A percentile compares a stretch with the other conserved stretches of the same genome.
Evolutionary conservation across 225 moss, liverwort and hornwort species (phyloP).

Genomic region (Neckera pumila): DNA sequence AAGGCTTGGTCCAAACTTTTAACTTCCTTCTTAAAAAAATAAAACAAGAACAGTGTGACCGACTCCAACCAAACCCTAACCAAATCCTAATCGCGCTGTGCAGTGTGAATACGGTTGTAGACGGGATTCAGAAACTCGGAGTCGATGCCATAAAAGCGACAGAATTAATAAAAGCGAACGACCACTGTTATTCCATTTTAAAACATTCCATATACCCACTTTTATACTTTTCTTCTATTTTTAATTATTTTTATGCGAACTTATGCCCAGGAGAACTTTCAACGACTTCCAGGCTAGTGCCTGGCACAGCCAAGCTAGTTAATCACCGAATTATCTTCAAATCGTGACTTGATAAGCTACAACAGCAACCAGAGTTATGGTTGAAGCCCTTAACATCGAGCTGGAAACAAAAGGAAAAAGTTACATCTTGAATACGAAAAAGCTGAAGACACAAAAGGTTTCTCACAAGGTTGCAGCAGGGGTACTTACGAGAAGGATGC

Average conservation of each 20-base stretch:
- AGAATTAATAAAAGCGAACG: neutral
- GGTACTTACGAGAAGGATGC: constrained; percentile 35
- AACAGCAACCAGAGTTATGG: neutral
- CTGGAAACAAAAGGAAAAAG: neutral
- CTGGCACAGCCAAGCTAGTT: neutral
- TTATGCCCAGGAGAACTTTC: neutral
- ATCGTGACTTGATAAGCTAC: neutral
- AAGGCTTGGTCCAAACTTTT: neutral
- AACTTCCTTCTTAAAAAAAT: neutral
- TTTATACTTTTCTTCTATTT: neutral
- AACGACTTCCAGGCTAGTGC: neutral
- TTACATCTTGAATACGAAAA: neutral
- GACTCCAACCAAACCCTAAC: too few species aligned
- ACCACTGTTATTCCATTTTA: neutral
- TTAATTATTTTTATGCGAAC: neutral
- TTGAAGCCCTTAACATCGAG: neutral
- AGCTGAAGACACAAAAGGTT: neutral
- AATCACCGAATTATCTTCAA: neutral
- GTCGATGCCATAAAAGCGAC: too few species aligned
- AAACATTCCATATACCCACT: neutral
- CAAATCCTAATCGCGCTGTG: too few species aligned
- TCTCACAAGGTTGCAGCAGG: neutral
- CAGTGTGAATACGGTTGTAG: too few species aligned
- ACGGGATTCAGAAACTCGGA: too few species aligned
- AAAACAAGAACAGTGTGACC: neutral